A percentile compares a stretch with the other conserved stretches of the same genome.
Evolutionary conservation across 78 protist genomes (phyloP).

Genomic region (Trichosphaerium sp.): DNA sequence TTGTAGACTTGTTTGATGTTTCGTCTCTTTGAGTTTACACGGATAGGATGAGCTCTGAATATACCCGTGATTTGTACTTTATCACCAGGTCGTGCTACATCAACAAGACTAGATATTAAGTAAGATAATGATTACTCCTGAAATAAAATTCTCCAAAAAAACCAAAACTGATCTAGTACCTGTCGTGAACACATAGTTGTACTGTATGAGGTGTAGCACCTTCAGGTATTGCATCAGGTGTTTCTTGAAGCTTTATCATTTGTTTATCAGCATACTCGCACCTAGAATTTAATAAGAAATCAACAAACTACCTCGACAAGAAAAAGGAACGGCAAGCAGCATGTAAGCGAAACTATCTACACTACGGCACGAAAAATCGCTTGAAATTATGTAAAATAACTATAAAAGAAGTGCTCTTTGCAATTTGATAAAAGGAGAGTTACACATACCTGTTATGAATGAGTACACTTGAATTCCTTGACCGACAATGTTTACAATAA

Average conservation of each 20-base stretch:
- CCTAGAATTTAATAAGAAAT: no score
- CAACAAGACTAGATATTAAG: constrained; percentile 77
- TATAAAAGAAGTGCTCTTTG: constrained; percentile 37
- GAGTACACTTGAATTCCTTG: no score
- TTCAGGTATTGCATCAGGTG: constrained; percentile 75
- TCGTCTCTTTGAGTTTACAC: constrained; percentile 14
- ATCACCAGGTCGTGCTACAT: constrained; percentile 91
- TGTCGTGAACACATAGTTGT: not conserved
- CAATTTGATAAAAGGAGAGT: constrained; percentile 27
- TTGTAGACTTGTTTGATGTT: constrained; percentile 12
- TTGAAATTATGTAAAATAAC: constrained; percentile 82
- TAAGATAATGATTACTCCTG: constrained; percentile 73
- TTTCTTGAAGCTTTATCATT: constrained; percentile 81
- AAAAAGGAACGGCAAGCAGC: no score
- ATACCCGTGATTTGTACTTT: constrained; percentile 93
- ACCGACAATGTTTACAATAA: no score
- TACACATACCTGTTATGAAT: no score
- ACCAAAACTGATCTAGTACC: no score
- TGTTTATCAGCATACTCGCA: constrained; percentile 91
- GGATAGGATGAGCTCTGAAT: constrained; percentile 58
- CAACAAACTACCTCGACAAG: no score
- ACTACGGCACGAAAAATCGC: no score
- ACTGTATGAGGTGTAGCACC: constrained; percentile 20
- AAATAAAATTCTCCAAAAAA: constrained; percentile 92
- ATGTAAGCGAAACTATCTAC: no score